A percentile compares a stretch with the other conserved stretches of the same genome.
These are phyloP conservation scores for Peronospora farinosa DNA, from an alignment of 352 stramenopile genomes.

Conservation along the genomic window DNA sequence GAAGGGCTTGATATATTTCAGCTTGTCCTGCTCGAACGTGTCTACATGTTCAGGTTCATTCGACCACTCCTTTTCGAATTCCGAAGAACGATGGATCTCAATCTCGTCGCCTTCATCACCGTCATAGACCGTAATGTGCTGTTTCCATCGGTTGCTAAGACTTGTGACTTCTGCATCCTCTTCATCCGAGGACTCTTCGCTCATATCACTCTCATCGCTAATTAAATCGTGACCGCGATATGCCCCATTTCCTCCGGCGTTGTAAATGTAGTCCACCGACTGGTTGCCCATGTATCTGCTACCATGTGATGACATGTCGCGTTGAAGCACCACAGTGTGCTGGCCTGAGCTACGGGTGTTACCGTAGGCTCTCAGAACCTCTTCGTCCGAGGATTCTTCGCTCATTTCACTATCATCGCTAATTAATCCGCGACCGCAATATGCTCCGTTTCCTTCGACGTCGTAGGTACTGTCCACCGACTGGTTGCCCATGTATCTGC, in stretches of 20 bases:
- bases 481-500: constrained; percentile 14
- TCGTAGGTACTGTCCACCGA: constrained; percentile 34
- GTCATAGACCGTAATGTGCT: constrained; percentile 27
- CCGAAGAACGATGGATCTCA: constrained; percentile 27
- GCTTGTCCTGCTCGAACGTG: constrained; percentile 45
- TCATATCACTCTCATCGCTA: constrained; percentile 25
- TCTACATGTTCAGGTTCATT: constrained; percentile 28
- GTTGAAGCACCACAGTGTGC: not conserved
- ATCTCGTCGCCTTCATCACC: constrained; percentile 33
- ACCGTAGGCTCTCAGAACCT: constrained; percentile 6
- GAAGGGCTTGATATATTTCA: constrained; percentile 67
- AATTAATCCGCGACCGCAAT: constrained; percentile 19
- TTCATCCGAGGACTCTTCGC: constrained; percentile 21
- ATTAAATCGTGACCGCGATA: constrained; percentile 22
- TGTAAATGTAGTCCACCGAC: constrained; percentile 30
- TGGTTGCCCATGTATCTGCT: constrained; percentile 13
- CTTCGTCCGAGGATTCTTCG: constrained; percentile 22
- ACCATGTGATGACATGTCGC: constrained; percentile 7
- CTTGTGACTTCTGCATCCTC: constrained; percentile 12
- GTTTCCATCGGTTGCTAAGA: constrained; percentile 2
- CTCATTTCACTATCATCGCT: constrained; percentile 25
- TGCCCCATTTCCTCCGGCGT: constrained; percentile 22
- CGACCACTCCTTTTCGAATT: constrained; percentile 20
- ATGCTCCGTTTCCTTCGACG: constrained; percentile 22
- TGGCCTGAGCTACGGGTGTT: constrained; percentile 7